A percentile compares a stretch with the other conserved stretches of the same genome.
Evolutionary conservation across 768 basidiomycete genomes (phyloP).

Genomic region (Boletales sp.): DNA sequence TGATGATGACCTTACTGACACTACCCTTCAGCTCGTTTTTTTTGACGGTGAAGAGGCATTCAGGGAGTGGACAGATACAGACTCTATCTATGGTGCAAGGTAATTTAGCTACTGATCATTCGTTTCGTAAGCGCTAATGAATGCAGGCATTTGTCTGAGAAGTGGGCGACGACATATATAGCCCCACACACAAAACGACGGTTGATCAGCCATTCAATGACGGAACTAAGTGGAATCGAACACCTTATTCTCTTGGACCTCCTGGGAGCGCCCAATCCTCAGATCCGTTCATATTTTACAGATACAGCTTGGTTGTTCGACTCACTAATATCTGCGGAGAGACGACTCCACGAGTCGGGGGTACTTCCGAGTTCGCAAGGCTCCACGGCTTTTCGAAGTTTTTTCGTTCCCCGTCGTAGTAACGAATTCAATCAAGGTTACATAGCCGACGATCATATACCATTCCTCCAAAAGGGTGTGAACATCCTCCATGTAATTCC

Average conservation of each 20-base stretch:
- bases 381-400: constrained; percentile 49
- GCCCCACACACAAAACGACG: constrained; percentile 59
- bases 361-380: constrained; percentile 51
- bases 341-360: constrained; percentile 61
- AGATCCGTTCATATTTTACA: constrained; percentile 75
- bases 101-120: constrained; percentile 23
- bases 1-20: constrained; percentile 76
- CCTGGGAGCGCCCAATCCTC: constrained; percentile 73
- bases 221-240: constrained; percentile 76
- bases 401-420: constrained; percentile 54
- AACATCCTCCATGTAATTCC: constrained; percentile 88
- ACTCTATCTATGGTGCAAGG: constrained; percentile 97
- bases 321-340: constrained; percentile 67
- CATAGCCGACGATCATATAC: constrained; percentile 92
- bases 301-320: constrained; percentile 95
- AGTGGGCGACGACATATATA: constrained; percentile 74
- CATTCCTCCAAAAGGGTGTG: constrained; percentile 81
- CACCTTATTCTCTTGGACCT: constrained; percentile 92
- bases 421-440: constrained; percentile 44
- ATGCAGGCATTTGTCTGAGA: constrained; percentile 79
- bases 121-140: not conserved
- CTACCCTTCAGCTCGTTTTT: constrained; percentile 88
- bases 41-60: constrained; percentile 99
- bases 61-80: constrained; percentile 79
- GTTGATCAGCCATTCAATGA: constrained; percentile 48